Evolutionary conservation across 257 asterid genomes (phyloP), one percentile per base, ranked within the genome.

Genomic region (Jaltomata sinuosa): DNA sequence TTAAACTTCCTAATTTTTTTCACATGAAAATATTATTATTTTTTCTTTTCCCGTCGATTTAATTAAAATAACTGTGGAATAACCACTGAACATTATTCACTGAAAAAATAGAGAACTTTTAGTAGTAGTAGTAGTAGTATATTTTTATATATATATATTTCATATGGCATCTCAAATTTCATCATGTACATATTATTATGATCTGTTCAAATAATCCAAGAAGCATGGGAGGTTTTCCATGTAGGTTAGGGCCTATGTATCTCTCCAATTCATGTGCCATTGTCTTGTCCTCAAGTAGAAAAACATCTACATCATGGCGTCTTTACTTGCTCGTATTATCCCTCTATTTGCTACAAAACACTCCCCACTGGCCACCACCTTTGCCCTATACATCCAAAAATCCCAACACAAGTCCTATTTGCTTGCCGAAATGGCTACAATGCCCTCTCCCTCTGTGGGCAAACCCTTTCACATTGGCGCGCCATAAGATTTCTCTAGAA

Each of bases 251-350:
- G 78, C 83, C 85, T 55, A 82, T 80, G 78, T 59, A 71, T 90
- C 88, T 82, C 88, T 76, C 8, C 25, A 47, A 3, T 47, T 76
- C 95, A 90, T 91, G 96, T 92, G 97, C 89, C 88, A 25, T 82
- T 90, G 93, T 93, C 94, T 90, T 87, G 94, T 90, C 94, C 84
- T 89, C 85, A 84, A 50, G 89, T 85, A 88, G 91, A 86, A 90
- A 90, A 89, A 87, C 92, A 89, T 91, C 89, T 80, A 49, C 84
- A 85, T 92, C 92, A 49, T 61, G 85, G 42, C 87, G 84, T 89
- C 86, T 87, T 87, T 85, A 84, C 91, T 89, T 85, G 87, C 89
- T 83, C 86, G 86, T 84, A 84, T 69, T 90, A 64, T 29, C 42
- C 14, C 76, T 6, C 83, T 54, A 88, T 38, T 88, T 86, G 81